Evolutionary conservation across 2,329 filamentous ascomycete genomes (phyloP).

Genomic region (Sclerotinia glacialis): DNA sequence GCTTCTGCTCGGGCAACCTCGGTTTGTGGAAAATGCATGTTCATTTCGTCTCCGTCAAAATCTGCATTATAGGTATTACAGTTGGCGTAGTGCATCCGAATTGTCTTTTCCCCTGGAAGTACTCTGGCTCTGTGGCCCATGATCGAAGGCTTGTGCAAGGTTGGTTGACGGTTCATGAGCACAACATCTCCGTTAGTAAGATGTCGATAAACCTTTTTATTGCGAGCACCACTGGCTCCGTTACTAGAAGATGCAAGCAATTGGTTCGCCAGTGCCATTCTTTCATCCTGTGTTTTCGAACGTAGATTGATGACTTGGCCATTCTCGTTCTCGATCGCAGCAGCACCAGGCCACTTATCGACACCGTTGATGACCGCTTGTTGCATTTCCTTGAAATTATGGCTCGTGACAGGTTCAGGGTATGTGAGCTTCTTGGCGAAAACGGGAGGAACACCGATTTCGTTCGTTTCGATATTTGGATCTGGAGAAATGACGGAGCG

Average conservation of each 20-base stretch:
- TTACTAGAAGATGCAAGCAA: constrained; percentile 80
- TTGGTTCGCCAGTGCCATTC: constrained; percentile 86
- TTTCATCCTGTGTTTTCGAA: constrained; percentile 83
- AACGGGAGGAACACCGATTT: constrained; percentile 97
- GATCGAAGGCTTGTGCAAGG: constrained; percentile 96
- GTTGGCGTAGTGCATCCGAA: constrained; percentile 99
- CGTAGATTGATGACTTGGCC: constrained; percentile 86
- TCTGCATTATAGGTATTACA: constrained; percentile 99
- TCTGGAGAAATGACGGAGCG: constrained; percentile 97
- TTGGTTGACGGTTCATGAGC: constrained; percentile 97
- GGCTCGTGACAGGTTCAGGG: constrained; percentile 93
- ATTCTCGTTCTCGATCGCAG: constrained; percentile 93
- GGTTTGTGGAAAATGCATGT: constrained; percentile 99
- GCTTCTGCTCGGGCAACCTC: constrained; percentile 92
- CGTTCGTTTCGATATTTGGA: constrained; percentile 97
- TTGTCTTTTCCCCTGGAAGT: constrained; percentile 89
- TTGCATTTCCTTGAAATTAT: constrained; percentile 95
- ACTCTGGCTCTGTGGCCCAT: constrained; percentile 96
- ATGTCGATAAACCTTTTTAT: constrained; percentile 96
- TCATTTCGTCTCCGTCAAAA: constrained; percentile 99
- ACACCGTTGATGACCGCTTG: constrained; percentile 94
- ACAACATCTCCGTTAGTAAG: constrained; percentile 96
- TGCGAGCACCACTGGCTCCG: constrained; percentile 70
- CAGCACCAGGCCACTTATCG: constrained; percentile 89
- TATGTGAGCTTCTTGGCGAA: constrained; percentile 96